Evolutionary conservation across 345 rosid species (phyloP).

Genomic region (Kandelia obovata): DNA sequence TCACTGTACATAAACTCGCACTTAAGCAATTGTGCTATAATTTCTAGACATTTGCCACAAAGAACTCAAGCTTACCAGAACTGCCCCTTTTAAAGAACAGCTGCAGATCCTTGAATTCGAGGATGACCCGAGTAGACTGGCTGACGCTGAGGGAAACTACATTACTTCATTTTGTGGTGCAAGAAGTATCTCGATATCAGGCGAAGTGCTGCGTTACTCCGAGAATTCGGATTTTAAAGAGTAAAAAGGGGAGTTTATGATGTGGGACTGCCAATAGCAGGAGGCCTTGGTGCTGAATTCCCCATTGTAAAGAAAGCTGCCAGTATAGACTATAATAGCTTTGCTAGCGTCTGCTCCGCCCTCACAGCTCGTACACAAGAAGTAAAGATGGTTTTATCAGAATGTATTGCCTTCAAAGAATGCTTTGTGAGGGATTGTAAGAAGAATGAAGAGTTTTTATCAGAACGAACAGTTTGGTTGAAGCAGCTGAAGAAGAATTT

Average conservation of each 20-base stretch:
- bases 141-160: slow-evolving; percentile 70
- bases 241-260: slow-evolving; percentile 59
- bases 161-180: slow-evolving; percentile 78
- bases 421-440: slow-evolving; percentile 31
- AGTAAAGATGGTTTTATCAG: slow-evolving; percentile 29
- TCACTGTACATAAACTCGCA: too few species aligned
- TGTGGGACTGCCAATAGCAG: slow-evolving; percentile 68
- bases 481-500: slow-evolving; percentile 57
- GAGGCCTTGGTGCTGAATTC: slow-evolving; percentile 74
- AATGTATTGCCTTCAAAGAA: slow-evolving; percentile 26
- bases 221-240: slow-evolving; percentile 34
- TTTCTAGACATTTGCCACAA: slow-evolving; percentile 48
- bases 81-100: slow-evolving; percentile 64
- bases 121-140: slow-evolving; percentile 52
- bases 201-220: slow-evolving; percentile 60
- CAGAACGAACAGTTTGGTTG: slow-evolving; percentile 55
- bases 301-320: slow-evolving; percentile 81
- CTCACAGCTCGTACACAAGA: slow-evolving; percentile 46
- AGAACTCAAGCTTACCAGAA: slow-evolving; percentile 66
- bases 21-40: slow-evolving; percentile 63
- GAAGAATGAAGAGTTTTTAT: slow-evolving; percentile 49
- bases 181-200: slow-evolving; percentile 67
- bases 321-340: slow-evolving; percentile 40
- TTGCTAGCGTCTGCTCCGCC: slow-evolving; percentile 42
- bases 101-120: slow-evolving; percentile 49